These are phyloP conservation scores for Escallonia herrerae DNA, from an alignment of 129 eudicot genomes.

Conservation along the genomic window DNA sequence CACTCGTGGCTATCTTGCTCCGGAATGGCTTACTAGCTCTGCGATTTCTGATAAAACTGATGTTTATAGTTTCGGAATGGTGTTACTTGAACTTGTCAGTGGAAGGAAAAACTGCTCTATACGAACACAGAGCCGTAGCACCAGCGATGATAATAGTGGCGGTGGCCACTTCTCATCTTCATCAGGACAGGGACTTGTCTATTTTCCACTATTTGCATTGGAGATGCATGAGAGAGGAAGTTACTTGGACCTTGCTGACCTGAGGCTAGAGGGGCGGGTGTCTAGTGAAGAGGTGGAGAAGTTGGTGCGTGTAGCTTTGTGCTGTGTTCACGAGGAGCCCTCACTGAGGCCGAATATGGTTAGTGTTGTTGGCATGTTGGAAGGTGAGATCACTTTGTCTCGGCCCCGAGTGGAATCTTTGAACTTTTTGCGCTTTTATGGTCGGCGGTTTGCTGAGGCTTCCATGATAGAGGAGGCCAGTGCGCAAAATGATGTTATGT, in stretches of 20 bases:
- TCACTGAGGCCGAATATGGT: conserved; percentile 60
- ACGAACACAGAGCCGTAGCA: conserved; percentile 25
- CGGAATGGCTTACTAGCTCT: conserved; percentile 92
- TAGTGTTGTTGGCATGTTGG: conserved; percentile 68
- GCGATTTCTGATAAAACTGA: conserved; percentile 80
- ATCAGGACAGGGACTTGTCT: conserved; percentile 18
- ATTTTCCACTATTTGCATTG: conserved; percentile 70
- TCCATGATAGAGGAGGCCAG: conserved; percentile 32
- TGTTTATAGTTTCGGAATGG: conserved; percentile 91
- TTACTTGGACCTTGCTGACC: conserved; percentile 72
- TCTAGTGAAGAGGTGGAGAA: conserved; percentile 54
- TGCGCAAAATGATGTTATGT: conserved; percentile 12
- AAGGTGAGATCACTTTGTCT: conserved; percentile 50
- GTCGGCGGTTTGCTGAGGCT: conserved; percentile 65
- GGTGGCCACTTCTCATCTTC: conserved; percentile 31
- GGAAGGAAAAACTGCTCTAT: conserved; percentile 67
- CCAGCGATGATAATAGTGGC: conserved; percentile 25
- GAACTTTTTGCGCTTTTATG: conserved; percentile 70
- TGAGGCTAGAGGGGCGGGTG: conserved; percentile 53
- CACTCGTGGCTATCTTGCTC: conserved; percentile 84
- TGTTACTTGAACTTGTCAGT: conserved; percentile 63
- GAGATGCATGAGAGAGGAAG: conserved; percentile 79
- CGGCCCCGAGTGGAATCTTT: conserved; percentile 49
- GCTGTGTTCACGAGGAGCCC: conserved; percentile 92
- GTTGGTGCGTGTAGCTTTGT: conserved; percentile 67